Percentiles rank a stretch among this genome's conserved stretches.
These are phyloP conservation scores for Taiozyma onychis DNA, from an alignment of 1,139 yeast genomes.

Conservation along the genomic window DNA sequence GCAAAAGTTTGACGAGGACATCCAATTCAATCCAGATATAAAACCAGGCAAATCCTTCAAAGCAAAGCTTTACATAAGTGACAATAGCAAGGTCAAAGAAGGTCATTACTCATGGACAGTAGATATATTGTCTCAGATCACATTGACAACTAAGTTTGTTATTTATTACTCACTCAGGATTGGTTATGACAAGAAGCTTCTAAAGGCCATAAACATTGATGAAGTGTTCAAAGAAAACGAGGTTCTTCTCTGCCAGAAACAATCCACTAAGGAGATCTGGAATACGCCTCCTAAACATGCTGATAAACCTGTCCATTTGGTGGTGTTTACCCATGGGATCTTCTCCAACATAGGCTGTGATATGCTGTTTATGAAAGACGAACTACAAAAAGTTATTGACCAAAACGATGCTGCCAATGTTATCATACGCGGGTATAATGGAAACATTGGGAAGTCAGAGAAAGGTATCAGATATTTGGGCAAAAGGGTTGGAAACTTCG, in stretches of 20 bases:
- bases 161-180: conserved; percentile 26
- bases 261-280: conserved; percentile 53
- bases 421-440: conserved; percentile 53
- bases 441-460: conserved; percentile 58
- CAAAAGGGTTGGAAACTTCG: conserved; percentile 49
- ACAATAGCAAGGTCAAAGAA: conserved; percentile 31
- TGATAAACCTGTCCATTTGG: conserved; percentile 48
- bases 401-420: conserved; percentile 31
- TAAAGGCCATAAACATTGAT: conserved; percentile 7
- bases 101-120: conserved; percentile 44
- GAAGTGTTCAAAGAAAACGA: conserved; percentile 1
- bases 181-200: conserved; percentile 21
- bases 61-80: conserved; percentile 39
- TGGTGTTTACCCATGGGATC: conserved; percentile 60
- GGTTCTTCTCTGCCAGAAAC: conserved; percentile 31
- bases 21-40: conserved; percentile 33
- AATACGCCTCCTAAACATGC: conserved; percentile 36
- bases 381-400: conserved; percentile 35
- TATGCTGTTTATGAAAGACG: conserved; percentile 55
- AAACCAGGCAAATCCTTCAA: conserved; percentile 55
- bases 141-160: conserved; percentile 34
- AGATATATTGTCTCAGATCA: conserved; percentile 52
- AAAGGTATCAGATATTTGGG: conserved; percentile 58
- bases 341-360: conserved; percentile 62
- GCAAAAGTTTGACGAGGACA: conserved; percentile 27